Evolutionary conservation across 352 stramenopile genomes (phyloP), one percentile per base, ranked within the genome.

Genomic region (Peronospora destructor): DNA sequence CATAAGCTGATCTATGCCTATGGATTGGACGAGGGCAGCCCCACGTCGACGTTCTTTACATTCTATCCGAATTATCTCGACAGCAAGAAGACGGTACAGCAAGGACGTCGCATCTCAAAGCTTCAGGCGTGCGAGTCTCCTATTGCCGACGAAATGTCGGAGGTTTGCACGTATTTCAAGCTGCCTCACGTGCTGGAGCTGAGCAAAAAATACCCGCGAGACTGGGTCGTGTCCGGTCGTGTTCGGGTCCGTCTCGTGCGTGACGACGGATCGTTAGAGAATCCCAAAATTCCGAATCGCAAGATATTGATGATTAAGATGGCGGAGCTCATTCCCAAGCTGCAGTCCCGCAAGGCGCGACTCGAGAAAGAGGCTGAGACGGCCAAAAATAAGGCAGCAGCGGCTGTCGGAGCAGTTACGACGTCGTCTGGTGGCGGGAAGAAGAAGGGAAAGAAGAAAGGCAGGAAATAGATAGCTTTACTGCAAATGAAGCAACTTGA

Each of bases 1-100:
- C 76, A 70, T 43, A 84, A 86, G 60, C 73, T 81, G 37, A 57
- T 91, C 10, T 87, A 86, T 63, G 67, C 54, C 6, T 82, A 85
- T 41, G 76, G 76, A 3, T 55, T 91, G 32, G 59, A 73, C 0
- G 67, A 88, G 45, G 77, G 71, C 30, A 65, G 62, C 25, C 63
- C 68, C 12, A 75, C 81, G 2, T 68, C 81, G 26, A 64, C 34
- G 11, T 86, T 87, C 45, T 76, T 71, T 46, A 90, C 74, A 32
- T 86, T 94, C 50, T 94, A 91, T 62, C 84, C 84, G 0, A 87
- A 88, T 63, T 92, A 92, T 68, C 85, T 94, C 52, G 79, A 94
- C 59, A 58, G 61, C 41, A 74, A 67, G 38, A 92, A 92, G 66
- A 91, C 81, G n/a, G 70, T 89, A 53, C 68, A 86, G 49, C 59